Base-by-base conservation (phyloP, 2,329 filamentous ascomycete species). In the Aureobasidium sp. region DNA sequence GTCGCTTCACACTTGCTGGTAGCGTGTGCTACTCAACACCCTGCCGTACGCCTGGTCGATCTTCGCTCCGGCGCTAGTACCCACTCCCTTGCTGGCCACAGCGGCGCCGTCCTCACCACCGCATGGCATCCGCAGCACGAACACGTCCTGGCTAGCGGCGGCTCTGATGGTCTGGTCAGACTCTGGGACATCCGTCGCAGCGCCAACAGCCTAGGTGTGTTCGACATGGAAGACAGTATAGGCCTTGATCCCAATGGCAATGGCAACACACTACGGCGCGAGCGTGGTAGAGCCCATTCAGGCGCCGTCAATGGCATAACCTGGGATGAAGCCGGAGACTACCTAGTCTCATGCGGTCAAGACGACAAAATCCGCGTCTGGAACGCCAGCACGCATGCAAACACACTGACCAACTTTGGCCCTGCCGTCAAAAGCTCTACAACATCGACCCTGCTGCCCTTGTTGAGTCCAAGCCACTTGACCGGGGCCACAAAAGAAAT, bases 131-230 rank as follows among this genome's bases (percentile, higher is more conserved):
- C 90, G 0, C 79, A 80, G 4, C 76, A 85, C 42, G 87, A 90
- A 41, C 80, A 95, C 63, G 74, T 94, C 3, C 78, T 97, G 2
- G 88, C 86, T 8, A 91, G 87, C 47, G 89, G 88, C 0, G 86
- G 88, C n/a, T 80, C 84, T 0, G 90, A 97, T 64, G 90, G 90
- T 17, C 85, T 82, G 8, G 82, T 90, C 2, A 81, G 90, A 19
- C 74, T 96, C 30, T 97, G 91, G 84, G 91, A 97, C 66, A 80
- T 96, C 22, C 79, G 91, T 3, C 83, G 87, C 27, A 86, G 88
- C 25, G 85, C 85, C 17, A 84, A 84, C 6, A 81, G 85, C 17
- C 74, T 97, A 27, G 88, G 84, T 0, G 78, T 86, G 35, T 76
- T 97, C 1, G 88, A 96, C 64, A 83, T 89, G 70, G 88, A 95